Conservation (phyloP, 2,329 filamentous ascomycete species). For the Neocucurbitaria cava region DNA sequence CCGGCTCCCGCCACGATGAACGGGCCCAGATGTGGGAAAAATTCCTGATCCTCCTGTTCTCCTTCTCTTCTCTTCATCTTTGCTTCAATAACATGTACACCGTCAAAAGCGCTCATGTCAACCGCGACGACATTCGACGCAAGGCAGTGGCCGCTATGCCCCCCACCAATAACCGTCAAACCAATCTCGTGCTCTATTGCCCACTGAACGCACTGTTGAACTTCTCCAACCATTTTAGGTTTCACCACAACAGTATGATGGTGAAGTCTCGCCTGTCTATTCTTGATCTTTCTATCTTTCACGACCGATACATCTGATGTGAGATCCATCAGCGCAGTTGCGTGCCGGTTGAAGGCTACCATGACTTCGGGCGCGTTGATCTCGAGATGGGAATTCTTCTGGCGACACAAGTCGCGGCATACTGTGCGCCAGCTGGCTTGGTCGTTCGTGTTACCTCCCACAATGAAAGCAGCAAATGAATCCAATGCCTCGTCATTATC, state of each 20-base stretch:
- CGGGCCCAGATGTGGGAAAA: constrained; percentile 26
- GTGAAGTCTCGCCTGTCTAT: constrained; percentile 56
- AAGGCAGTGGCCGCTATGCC: constrained; percentile 67
- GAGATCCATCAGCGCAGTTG: constrained; percentile 55
- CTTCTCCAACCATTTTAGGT: constrained; percentile 56
- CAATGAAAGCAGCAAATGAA: constrained; percentile 61
- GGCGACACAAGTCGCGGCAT: constrained; percentile 59
- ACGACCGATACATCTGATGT: constrained; percentile 50
- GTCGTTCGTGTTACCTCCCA: constrained; percentile 53
- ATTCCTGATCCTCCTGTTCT: constrained; percentile 20
- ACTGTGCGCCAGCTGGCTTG: constrained; percentile 57
- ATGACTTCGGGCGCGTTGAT: constrained; percentile 61
- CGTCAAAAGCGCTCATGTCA: constrained; percentile 65
- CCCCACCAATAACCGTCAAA: constrained; percentile 63
- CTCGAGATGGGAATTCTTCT: constrained; percentile 50
- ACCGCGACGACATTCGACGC: constrained; percentile 61
- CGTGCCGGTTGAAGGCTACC: constrained; percentile 58
- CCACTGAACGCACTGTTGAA: constrained; percentile 66
- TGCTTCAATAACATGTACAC: constrained; percentile 53
- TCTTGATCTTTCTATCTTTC: constrained; percentile 54
- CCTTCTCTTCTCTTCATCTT: too few relatives aligned
- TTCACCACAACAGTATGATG: constrained; percentile 54
- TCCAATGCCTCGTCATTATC: constrained; percentile 58
- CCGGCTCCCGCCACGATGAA: constrained; percentile 63
- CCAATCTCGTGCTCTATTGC: constrained; percentile 55